Evolutionary conservation across 495 filamentous ascomycete genomes (phyloP), one percentile per base, ranked within the genome.

Genomic region (Diplogelasinospora grovesii): DNA sequence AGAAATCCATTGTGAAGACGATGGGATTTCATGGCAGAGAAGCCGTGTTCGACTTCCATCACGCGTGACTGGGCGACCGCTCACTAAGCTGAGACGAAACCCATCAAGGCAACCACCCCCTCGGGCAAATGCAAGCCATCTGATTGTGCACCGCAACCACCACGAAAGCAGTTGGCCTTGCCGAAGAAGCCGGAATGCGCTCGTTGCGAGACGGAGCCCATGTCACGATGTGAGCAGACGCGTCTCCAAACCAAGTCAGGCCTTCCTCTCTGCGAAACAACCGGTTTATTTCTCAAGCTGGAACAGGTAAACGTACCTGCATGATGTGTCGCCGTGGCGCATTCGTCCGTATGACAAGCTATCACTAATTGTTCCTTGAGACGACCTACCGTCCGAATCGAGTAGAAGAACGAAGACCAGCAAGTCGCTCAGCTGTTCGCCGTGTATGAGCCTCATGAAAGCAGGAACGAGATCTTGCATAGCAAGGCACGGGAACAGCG

Each of bases 221-320:
- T n/a, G 34, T 36, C 34, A 36, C 21, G 21, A 36, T 23, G 34
- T 21, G n/a, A n/a, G n/a, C n/a, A n/a, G n/a, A n/a, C n/a, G n/a
- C n/a, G n/a, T n/a, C n/a, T n/a, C n/a, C n/a, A n/a, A n/a, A n/a
- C n/a, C n/a, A n/a, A n/a, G n/a, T n/a, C n/a, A n/a, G n/a, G n/a
- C n/a, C n/a, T n/a, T n/a, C n/a, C n/a, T n/a, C n/a, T n/a, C n/a
- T n/a, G n/a, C n/a, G n/a, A n/a, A n/a, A n/a, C n/a, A n/a, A n/a
- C n/a, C n/a, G n/a, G n/a, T n/a, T n/a, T n/a, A n/a, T n/a, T n/a
- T n/a, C n/a, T 20, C 34, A 36, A 36, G 34, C 20, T 22, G 36
- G 16, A 15, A 18, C 25, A 30, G 22, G 38, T 41, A 16, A 20
- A 46, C 36, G 47, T 46, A 46, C 47, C 47, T 46, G 47, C 47